Conservation (phyloP, 169 alveolate species). For the Toxoplasma gondii region DNA sequence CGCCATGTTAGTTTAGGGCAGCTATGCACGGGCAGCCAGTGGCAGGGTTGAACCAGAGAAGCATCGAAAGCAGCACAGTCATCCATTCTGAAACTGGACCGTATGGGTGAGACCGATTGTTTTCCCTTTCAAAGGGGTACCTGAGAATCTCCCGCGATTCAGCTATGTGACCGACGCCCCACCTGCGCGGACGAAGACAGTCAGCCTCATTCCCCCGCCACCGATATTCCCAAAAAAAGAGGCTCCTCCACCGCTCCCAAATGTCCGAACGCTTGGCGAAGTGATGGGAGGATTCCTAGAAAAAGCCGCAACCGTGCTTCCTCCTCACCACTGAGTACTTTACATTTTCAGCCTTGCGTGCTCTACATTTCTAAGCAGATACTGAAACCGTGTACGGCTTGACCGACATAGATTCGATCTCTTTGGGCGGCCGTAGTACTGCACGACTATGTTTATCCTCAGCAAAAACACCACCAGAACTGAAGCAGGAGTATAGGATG, state of each 20-base stretch:
- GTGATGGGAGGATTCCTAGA: conserved; percentile 29
- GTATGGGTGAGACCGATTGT: background rate
- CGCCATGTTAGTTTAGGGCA: background rate
- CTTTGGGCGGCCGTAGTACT: too few relatives aligned
- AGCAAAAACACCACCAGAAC: too few relatives aligned
- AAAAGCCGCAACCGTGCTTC: background rate
- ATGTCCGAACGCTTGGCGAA: conserved; percentile 26
- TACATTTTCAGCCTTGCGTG: too few relatives aligned
- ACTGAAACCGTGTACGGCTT: too few relatives aligned
- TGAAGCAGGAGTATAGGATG: too few relatives aligned
- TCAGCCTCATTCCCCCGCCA: background rate
- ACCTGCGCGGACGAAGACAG: background rate
- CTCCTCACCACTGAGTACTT: background rate
- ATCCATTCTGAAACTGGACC: conserved; percentile 6
- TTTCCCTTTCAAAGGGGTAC: background rate
- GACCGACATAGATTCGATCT: too few relatives aligned
- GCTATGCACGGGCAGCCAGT: conserved; percentile 9
- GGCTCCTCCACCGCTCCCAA: background rate
- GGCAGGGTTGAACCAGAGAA: conserved; percentile 24
- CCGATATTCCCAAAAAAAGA: background rate
- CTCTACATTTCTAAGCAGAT: too few relatives aligned
- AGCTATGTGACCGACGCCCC: background rate
- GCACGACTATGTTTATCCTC: too few relatives aligned
- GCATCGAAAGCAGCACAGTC: conserved; percentile 9
- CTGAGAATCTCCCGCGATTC: background rate